Percentiles rank a stretch among this genome's conserved stretches.
These are phyloP conservation scores for Geotrichum ghanense DNA, from an alignment of 805 yeast genomes.

Conservation along the genomic window DNA sequence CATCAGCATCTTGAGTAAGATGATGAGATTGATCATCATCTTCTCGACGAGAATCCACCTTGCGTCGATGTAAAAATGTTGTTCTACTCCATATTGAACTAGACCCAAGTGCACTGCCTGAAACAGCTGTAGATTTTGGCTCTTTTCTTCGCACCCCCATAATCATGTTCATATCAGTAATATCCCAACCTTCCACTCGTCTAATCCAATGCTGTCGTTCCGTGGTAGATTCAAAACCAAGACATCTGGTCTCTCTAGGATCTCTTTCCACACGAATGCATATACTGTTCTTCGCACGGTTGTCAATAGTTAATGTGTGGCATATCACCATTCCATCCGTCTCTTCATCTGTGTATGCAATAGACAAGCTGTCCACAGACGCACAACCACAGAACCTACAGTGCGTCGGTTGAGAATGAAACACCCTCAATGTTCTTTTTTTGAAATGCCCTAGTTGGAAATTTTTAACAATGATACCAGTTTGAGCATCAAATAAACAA, in stretches of 20 bases:
- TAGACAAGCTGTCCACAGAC: constrained; percentile 58
- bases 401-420: constrained; percentile 79
- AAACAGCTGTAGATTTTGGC: not conserved
- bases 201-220: constrained; percentile 61
- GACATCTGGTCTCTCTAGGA: constrained; percentile 80
- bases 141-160: constrained; percentile 51
- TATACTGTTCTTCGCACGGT: constrained; percentile 65
- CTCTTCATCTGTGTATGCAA: constrained; percentile 56
- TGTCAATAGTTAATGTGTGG: constrained; percentile 65
- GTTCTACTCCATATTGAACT: not conserved
- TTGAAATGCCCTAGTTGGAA: constrained; percentile 54
- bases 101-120: not conserved
- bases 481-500: constrained; percentile 55
- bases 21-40: not conserved
- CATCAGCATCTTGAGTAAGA: constrained; percentile 1
- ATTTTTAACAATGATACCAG: constrained; percentile 57
- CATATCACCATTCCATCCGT: constrained; percentile 42
- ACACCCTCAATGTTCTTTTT: constrained; percentile 48
- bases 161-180: constrained; percentile 64
- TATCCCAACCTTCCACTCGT: constrained; percentile 66
- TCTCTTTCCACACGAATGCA: constrained; percentile 89
- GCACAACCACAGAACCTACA: constrained; percentile 89
- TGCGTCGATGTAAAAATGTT: not conserved
- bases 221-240: constrained; percentile 65
- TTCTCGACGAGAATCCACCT: not conserved